These are phyloP conservation scores for Aspergillus sp. DNA, from an alignment of 2,329 filamentous ascomycete genomes.

Conservation along the genomic window DNA sequence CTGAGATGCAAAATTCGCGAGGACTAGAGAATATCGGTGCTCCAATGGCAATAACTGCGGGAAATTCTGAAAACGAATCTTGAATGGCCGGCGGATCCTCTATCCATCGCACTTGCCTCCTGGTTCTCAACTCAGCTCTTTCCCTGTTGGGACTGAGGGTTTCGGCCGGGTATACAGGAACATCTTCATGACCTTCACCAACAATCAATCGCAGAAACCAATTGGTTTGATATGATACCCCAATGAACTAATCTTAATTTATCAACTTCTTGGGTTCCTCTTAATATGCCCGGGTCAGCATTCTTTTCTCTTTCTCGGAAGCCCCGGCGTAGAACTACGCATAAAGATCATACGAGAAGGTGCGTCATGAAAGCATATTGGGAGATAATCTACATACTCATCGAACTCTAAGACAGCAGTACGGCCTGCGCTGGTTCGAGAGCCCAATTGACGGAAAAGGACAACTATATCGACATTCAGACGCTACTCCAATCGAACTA, in stretches of 20 bases:
- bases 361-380: slow-evolving; percentile 11
- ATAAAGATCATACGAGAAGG: slow-evolving; percentile 10
- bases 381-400: neutral
- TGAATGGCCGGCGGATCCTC: slow-evolving; percentile 7
- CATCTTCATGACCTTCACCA: neutral
- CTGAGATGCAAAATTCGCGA: slow-evolving; percentile 25
- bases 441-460: slow-evolving; percentile 26
- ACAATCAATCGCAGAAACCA: neutral
- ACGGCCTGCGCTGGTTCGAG: slow-evolving; percentile 27
- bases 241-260: slow-evolving; percentile 1
- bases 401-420: slow-evolving; percentile 7
- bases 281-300: slow-evolving; percentile 20
- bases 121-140: slow-evolving; percentile 3
- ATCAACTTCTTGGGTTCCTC: slow-evolving; percentile 15
- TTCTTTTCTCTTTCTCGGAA: slow-evolving; percentile 27
- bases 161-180: too few species aligned
- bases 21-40: slow-evolving; percentile 34
- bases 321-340: slow-evolving; percentile 13
- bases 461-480: slow-evolving; percentile 38
- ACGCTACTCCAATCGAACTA: slow-evolving; percentile 50
- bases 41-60: slow-evolving; percentile 20
- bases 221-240: slow-evolving; percentile 9
- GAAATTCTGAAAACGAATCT: slow-evolving; percentile 19
- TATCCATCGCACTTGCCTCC: neutral
- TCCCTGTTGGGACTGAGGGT: slow-evolving; percentile 1